These are phyloP conservation scores for Pestalotiopsis sp. DNA, from an alignment of 2,329 filamentous ascomycete species.

Conservation along the genomic window DNA sequence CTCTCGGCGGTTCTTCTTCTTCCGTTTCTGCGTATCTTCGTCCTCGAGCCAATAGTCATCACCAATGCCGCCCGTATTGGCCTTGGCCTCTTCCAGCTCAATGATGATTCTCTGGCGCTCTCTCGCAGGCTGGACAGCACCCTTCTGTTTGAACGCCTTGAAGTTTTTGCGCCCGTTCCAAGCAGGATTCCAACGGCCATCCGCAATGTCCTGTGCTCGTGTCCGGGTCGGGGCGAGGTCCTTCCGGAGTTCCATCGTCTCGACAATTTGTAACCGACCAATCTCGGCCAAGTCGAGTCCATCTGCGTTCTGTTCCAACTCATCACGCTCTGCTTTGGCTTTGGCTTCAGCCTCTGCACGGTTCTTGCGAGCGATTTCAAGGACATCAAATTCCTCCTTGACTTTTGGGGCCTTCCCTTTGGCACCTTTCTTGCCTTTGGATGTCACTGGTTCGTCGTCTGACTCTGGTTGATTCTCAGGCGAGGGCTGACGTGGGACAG, in stretches of 20 bases:
- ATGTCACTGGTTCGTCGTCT: slow-evolving; percentile 27
- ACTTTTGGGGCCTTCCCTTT: slow-evolving; percentile 41
- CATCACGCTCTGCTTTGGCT: slow-evolving; percentile 55
- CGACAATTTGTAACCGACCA: slow-evolving; percentile 73
- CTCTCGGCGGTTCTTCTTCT: slow-evolving; percentile 25
- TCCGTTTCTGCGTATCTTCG: slow-evolving; percentile 34
- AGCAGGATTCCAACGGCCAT: slow-evolving; percentile 75
- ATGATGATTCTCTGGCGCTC: slow-evolving; percentile 63
- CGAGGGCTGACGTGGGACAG: slow-evolving; percentile 36
- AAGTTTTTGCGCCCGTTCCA: slow-evolving; percentile 98
- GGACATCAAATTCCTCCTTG: slow-evolving; percentile 68
- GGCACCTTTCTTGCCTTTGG: slow-evolving; percentile 44
- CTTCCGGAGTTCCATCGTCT: slow-evolving; percentile 69
- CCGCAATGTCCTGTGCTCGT: slow-evolving; percentile 54
- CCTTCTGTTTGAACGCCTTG: slow-evolving; percentile 77
- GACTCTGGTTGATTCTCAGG: slow-evolving; percentile 19
- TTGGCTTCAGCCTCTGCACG: slow-evolving; percentile 69
- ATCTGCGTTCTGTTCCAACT: slow-evolving; percentile 53
- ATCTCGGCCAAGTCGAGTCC: slow-evolving; percentile 75
- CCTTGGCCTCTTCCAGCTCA: slow-evolving; percentile 69
- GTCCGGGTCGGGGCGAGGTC: slow-evolving; percentile 32
- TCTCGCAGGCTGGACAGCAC: slow-evolving; percentile 45
- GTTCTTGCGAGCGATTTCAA: slow-evolving; percentile 64
- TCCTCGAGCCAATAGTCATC: slow-evolving; percentile 77
- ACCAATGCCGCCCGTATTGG: slow-evolving; percentile 73